Conservation (phyloP, 306 rosid species). For the Cicer yamashitae region DNA sequence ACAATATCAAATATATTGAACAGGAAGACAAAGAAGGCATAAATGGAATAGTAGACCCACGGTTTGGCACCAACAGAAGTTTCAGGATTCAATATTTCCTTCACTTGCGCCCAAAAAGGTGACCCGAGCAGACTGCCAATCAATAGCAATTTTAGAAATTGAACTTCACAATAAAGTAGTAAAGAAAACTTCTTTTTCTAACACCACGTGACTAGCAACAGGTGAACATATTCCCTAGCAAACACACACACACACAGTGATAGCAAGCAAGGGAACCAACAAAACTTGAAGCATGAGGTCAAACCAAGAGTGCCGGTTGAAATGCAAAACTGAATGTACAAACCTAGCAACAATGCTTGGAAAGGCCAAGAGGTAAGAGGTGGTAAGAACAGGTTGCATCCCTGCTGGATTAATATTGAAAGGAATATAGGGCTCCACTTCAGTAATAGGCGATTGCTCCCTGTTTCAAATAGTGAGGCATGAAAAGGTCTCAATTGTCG, state of each 20-base stretch:
- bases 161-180: slow-evolving; percentile 34
- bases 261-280: slow-evolving; percentile 5
- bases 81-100: slow-evolving; percentile 92
- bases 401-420: slow-evolving; percentile 96
- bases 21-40: slow-evolving; percentile 90
- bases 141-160: slow-evolving; percentile 42
- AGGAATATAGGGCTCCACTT: slow-evolving; percentile 98
- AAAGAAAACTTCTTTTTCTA: slow-evolving; percentile 11
- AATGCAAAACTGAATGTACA: slow-evolving; percentile 22
- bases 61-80: slow-evolving; percentile 88
- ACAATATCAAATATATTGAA: slow-evolving; percentile 97
- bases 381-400: slow-evolving; percentile 98
- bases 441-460: slow-evolving; percentile 92
- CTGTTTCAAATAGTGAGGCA: slow-evolving; percentile 62
- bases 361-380: slow-evolving; percentile 93
- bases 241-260: not conserved
- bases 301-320: slow-evolving; percentile 32
- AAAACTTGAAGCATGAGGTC: slow-evolving; percentile 28
- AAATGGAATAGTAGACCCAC: slow-evolving; percentile 91
- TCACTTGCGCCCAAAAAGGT: slow-evolving; percentile 83
- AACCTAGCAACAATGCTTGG: slow-evolving; percentile 91
- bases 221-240: slow-evolving; percentile 17
- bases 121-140: slow-evolving; percentile 82
- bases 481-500: slow-evolving; percentile 41
- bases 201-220: slow-evolving; percentile 10